A percentile compares a stretch with the other conserved stretches of the same genome.
Evolutionary conservation across 768 basidiomycete species (phyloP).

Genomic region (Lactarius deliciosus): DNA sequence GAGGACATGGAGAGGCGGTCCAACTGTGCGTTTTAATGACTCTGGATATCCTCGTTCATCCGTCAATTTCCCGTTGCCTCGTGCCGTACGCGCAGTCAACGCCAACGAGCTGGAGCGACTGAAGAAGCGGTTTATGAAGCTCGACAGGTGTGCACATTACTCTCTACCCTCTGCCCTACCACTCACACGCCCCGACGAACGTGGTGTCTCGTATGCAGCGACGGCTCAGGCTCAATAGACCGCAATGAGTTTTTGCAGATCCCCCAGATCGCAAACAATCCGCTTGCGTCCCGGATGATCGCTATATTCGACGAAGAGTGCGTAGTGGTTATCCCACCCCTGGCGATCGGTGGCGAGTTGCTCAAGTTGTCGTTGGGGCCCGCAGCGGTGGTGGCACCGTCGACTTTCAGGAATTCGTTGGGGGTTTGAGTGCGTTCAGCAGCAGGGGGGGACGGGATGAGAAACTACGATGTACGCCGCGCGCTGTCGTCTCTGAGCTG

Average conservation of each 20-base stretch:
- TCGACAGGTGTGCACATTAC: constrained; percentile 67
- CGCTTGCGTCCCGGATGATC: constrained; percentile 95
- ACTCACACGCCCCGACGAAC: not conserved
- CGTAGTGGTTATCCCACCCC: constrained; percentile 38
- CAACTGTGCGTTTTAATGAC: constrained; percentile 71
- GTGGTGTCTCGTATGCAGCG: constrained; percentile 45
- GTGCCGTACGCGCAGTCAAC: constrained; percentile 62
- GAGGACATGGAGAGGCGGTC: constrained; percentile 97
- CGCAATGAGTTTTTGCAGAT: constrained; percentile 98
- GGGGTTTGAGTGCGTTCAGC: constrained; percentile 95
- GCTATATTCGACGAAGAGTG: constrained; percentile 99
- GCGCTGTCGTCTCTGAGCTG: not conserved
- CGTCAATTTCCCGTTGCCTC: not conserved
- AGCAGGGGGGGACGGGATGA: constrained; percentile 96
- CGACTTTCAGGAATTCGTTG: constrained; percentile 99
- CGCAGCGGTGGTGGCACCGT: constrained; percentile 96
- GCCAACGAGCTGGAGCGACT: constrained; percentile 90
- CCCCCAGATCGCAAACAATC: constrained; percentile 98
- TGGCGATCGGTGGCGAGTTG: not conserved
- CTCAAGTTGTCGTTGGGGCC: constrained; percentile 1
- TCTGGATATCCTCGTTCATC: not conserved
- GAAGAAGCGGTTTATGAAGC: constrained; percentile 99
- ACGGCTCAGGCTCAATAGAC: constrained; percentile 97
- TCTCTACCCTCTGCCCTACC: constrained; percentile 4
- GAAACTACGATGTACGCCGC: constrained; percentile 83